Base-by-base conservation (phyloP, 495 filamentous ascomycete species). In the Penicillium paxilli region DNA sequence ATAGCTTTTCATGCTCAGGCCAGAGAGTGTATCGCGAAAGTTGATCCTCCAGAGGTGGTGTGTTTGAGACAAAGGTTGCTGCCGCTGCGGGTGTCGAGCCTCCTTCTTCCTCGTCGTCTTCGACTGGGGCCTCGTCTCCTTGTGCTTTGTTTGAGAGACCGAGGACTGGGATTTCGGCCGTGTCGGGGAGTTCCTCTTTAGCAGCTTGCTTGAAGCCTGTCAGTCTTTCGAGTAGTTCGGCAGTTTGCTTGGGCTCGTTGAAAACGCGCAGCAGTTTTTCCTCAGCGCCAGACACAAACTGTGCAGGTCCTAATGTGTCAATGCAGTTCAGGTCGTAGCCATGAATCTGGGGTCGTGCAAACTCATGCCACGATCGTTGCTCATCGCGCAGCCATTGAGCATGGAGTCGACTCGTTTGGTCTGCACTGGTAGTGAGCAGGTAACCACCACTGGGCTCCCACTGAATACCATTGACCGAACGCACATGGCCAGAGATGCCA, bases 251-350 rank as follows among this genome's bases (percentile, higher is more conserved):
- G 6, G 94, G 94, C 74, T 96, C 86, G 49, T 92, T 87, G 68
- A 99, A 99, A 14, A 98, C 93, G 14, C 94, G 86, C 57, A 98
- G 79, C 24, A 98, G 83, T 71, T 99, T 99, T 74, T 99, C 94
- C 61, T 99, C 95, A 30, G 94, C 94, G n/a, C 94, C 94, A 38
- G 91, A 93, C 22, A 99, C 85, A 62, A 98, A 98, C 45, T 83
- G 84, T 12, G 83, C 74, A 22, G 77, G 66, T 4, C 83, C 83
- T 21, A 96, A 66, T 4, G 87, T 81, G 62, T 89, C 87, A 57
- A 97, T 83, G 67, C 93, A 97, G 74, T 98, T 99, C 55, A 99
- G 79, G 66, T 97, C 94, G 64, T 99, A 99, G 30, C 94, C 94
- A 74, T 99, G 94, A 51, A 98, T 98, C 63, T 99, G 94, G 16